Base-by-base conservation (phyloP, 2,329 filamentous ascomycete genomes). In the Cordyceps tenuipes region DNA sequence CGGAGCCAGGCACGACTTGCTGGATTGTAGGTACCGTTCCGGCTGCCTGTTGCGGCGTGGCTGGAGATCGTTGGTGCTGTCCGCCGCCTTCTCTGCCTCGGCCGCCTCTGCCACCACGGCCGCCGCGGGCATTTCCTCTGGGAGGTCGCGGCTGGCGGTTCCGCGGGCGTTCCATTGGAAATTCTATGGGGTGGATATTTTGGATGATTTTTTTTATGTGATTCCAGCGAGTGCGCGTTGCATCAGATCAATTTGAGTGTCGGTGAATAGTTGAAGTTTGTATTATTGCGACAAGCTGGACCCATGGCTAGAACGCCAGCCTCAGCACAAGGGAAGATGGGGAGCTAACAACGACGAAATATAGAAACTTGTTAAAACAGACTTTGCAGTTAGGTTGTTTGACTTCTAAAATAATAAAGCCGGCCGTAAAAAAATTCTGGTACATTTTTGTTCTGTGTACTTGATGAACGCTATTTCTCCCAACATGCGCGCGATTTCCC, bases 1-100 rank as follows among this genome's bases (percentile, higher is more conserved):
- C 63, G 4, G 85, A 82, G 41, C 88, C 88, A 0, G 80, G 78
- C 5, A 81, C 64, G 34, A 90, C 84, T 63, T 84, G 73, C 12
- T 68, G 68, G n/a, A 70, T 71, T 5, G 71, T 78, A 0, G 81
- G 81, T 10, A 83, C 77, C 19, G 69, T 69, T 21, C 71, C 69
- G n/a, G 70, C 62, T 13, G 67, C 68, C 63, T 74, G 72, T 26
- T 72, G 72, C 2, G 70, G 69, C 36, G 70, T 73, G 29, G 66
- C 66, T n/a, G 69, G 64, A n/a, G 66, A 63, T 19, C 50, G 31
- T 46, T 49, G 39, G 17, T 65, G 44, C 19, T 62, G 60, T 44
- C 61, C 49, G 31, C 64, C 60, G 36, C 61, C 62, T 57, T 63
- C 58, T 34, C 60, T 36, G 13, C 51, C 21, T 15, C 56, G 10